Conservation (phyloP, 208 protist genomes). For the Wallacemonas sp. region DNA sequence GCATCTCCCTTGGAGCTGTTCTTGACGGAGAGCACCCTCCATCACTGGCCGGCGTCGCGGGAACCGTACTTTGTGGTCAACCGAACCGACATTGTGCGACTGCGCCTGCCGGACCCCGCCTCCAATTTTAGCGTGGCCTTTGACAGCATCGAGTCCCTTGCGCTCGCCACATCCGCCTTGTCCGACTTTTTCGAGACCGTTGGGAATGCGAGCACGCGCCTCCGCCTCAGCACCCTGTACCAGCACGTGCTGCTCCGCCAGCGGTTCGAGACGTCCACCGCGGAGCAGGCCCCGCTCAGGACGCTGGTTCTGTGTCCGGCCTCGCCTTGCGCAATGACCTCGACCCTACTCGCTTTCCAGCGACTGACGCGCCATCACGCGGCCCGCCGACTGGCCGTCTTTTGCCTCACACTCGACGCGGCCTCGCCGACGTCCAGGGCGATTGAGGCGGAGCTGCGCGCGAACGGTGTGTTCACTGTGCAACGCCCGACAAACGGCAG, state of each 20-base stretch:
- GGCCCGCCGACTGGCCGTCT: not conserved
- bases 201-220: not conserved
- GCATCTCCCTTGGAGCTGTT: slow-evolving; percentile 3
- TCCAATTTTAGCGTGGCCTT: slow-evolving; percentile 5
- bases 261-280: not conserved
- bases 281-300: not conserved
- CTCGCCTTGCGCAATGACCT: not conserved
- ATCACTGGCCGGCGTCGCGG: not conserved
- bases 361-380: not conserved
- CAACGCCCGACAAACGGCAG: no score
- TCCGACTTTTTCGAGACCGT: not conserved
- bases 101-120: not conserved
- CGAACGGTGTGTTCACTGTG: slow-evolving; percentile 9
- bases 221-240: slow-evolving; percentile 1
- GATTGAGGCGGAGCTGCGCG: slow-evolving; percentile 17
- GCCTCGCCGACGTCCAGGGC: not conserved
- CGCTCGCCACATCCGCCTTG: not conserved
- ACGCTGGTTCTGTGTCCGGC: slow-evolving; percentile 3
- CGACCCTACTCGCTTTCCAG: slow-evolving; percentile 3
- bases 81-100: slow-evolving; percentile 1
- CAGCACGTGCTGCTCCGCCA: not conserved
- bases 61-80: slow-evolving; percentile 10
- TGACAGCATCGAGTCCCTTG: not conserved
- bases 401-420: slow-evolving; percentile 21
- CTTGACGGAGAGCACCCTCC: not conserved